Evolutionary conservation across 768 basidiomycete species (phyloP), one percentile per base, ranked within the genome.

Genomic region (Pisolithus marmoratus): DNA sequence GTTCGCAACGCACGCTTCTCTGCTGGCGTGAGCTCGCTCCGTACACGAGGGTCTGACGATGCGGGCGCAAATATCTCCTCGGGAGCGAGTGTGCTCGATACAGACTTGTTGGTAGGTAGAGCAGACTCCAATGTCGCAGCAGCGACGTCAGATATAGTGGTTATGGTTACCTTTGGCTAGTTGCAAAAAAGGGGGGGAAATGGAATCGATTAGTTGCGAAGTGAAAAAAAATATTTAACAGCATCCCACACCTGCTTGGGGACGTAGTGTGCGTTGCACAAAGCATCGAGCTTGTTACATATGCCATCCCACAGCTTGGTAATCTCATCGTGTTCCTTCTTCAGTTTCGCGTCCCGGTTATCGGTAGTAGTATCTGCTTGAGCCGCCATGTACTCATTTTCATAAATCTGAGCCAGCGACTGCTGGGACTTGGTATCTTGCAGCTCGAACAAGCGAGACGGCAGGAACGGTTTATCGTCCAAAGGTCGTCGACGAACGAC

Each of bases 371-470:
- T 67, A 5, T 75, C 80, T 0, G 75, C 71, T 56, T 84, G 81
- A 34, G 80, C 79, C 6, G 85, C 83, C 37, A 84, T 75, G 67
- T 87, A 99, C 52, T 94, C 94, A 43, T 89, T 85, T 64, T 96
- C 96, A 69, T 98, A 98, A 38, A 99, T 90, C 71, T 98, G 89
- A 14, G 94, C 94, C 43, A 99, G 79, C 0, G 90, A 94, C 64
- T 91, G 87, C 4, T 81, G 75, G 8, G 90, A 94, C 64, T 94
- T 90, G 4, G 82, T 84, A 61, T 95, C 94, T 65, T 92, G 84
- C 8, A 97, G 72, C 63, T 97, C 94, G 53, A 96, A 82, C 51
- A 90, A 74, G 29, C 87, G 82, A 1, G 93, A 96, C 1, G 95
- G 92, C 1, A 98, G 73, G 76, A 94, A 97, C 0, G 94, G 84